A percentile compares a stretch with the other conserved stretches of the same genome.
These are phyloP conservation scores for Yamadazyma diddensiae DNA, from an alignment of 1,139 yeast genomes.

Conservation along the genomic window DNA sequence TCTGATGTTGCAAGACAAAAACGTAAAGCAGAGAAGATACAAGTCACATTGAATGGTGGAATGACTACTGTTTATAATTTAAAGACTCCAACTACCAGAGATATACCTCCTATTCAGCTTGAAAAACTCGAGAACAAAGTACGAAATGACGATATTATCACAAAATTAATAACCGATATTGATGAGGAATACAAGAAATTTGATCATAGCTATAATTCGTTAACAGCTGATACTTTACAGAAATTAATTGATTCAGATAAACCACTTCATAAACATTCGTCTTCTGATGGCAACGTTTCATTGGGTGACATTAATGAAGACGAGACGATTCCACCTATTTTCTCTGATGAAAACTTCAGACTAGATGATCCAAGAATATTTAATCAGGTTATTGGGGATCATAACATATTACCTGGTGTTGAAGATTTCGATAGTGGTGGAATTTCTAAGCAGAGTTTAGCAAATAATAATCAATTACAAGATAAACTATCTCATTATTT, in stretches of 20 bases:
- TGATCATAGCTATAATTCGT: constrained; percentile 45
- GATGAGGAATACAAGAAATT: constrained; percentile 55
- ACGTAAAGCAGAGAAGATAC: constrained; percentile 28
- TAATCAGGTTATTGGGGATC: constrained; percentile 62
- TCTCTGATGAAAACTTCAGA: constrained; percentile 64
- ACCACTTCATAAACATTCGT: constrained; percentile 6
- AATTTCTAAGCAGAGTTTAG: constrained; percentile 11
- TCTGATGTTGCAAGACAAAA: constrained; percentile 47
- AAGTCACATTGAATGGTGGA: constrained; percentile 43
- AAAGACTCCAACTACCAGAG: constrained; percentile 70
- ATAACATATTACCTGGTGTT: constrained; percentile 33
- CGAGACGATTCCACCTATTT: constrained; percentile 62
- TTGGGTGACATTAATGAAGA: constrained; percentile 1
- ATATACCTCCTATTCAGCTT: constrained; percentile 80
- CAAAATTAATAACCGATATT: constrained; percentile 42
- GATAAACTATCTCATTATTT: constrained; percentile 79
- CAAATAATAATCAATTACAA: constrained; percentile 59
- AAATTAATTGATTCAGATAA: constrained; percentile 26
- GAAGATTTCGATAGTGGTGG: constrained; percentile 17
- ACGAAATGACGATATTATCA: constrained; percentile 44
- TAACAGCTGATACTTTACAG: constrained; percentile 49
- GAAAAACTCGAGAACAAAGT: constrained; percentile 54
- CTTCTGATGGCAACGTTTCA: constrained; percentile 8
- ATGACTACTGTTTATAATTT: constrained; percentile 41
- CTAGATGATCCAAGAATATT: constrained; percentile 88